Base-by-base conservation (phyloP, 371 early-diverging fungal genomes). In the Syncephalastrum monosporum region DNA sequence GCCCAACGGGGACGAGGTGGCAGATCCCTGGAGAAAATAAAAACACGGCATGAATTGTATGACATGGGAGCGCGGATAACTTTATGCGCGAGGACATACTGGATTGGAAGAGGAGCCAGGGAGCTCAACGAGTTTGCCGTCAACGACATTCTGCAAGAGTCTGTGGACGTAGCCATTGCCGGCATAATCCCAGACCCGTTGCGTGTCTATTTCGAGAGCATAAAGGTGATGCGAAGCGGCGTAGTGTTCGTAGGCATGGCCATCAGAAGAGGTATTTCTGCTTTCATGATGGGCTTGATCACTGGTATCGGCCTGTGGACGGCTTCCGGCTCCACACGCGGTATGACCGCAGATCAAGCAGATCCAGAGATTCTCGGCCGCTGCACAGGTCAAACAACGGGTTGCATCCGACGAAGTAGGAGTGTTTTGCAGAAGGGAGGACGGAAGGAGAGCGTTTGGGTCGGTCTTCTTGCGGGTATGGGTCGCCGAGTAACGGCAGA, bases 141-240 rank as follows among this genome's bases (percentile, higher is more conserved):
- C 95, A 1, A 81, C 70, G 61, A 78, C 84, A 69, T 91, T 93
- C 68, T 92, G 94, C 51, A 95, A 82, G 61, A 96, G 56, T 3
- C 95, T 84, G 69, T 96, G 97, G 14, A 95, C 94, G 63, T 94
- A 89, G 2, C 95, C 93, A 71, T 98, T 96, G 4, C 95, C 92
- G 1, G 86, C 88, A 79, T 98, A 98, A 67, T 98, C 98, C 98
- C 98, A 98, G 16, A 98, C 94, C 3, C 93, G 78, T 68, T 96
- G 95, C 12, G 96, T 94, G 47, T 93, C 93, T 17, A 98, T 82
- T 63, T 97, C 97, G 56, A 98, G 71, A 2, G 95, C 82, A 65
- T 91, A 97, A 5, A 89, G 67, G 65, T 98, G 97, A 16, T 74
- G 65, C 0, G 93, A 92, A 25, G 83, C 83, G 46, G 66, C 65